phyloP scores from a whole-genome alignment of 768 basidiomycete species.

The Termitomyces sp. region DNA sequence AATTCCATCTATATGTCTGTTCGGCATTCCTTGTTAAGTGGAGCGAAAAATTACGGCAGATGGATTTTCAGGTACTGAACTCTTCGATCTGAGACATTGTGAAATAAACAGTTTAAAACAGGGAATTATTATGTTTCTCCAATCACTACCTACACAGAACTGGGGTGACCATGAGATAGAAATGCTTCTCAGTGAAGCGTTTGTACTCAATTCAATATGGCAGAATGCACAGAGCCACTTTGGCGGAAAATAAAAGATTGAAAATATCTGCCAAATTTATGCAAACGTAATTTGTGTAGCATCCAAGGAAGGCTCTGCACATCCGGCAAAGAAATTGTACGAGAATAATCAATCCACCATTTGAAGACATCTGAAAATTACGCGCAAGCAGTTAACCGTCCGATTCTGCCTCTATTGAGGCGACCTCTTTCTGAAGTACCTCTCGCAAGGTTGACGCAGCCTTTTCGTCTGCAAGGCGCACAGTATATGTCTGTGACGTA shows the following conservation, averaged over 20 bases:
- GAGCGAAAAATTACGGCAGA: constrained; percentile 88
- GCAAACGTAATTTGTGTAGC: constrained; percentile 6
- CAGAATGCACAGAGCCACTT: constrained; percentile 91
- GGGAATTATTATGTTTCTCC: constrained; percentile 99
- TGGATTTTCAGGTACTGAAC: constrained; percentile 91
- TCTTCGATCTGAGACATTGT: neutral
- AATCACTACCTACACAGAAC: constrained; percentile 83
- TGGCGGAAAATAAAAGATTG: constrained; percentile 38
- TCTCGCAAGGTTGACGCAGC: constrained; percentile 52
- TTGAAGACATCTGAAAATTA: neutral
- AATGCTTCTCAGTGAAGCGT: constrained; percentile 92
- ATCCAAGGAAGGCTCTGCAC: neutral
- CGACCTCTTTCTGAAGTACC: constrained; percentile 58
- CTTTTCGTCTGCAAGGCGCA: constrained; percentile 56
- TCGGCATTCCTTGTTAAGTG: constrained; percentile 95
- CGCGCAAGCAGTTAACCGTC: constrained; percentile 7
- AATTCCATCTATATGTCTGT: constrained; percentile 98
- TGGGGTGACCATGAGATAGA: constrained; percentile 98
- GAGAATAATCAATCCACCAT: neutral
- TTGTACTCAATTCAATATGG: constrained; percentile 89
- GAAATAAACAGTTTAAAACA: constrained; percentile 22
- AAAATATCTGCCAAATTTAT: constrained; percentile 1
- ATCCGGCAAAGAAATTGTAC: neutral
- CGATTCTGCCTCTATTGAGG: constrained; percentile 35
- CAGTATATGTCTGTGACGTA: constrained; percentile 50